Conservation (phyloP, 2,329 filamentous ascomycete species). For the Mariannaea sp. region DNA sequence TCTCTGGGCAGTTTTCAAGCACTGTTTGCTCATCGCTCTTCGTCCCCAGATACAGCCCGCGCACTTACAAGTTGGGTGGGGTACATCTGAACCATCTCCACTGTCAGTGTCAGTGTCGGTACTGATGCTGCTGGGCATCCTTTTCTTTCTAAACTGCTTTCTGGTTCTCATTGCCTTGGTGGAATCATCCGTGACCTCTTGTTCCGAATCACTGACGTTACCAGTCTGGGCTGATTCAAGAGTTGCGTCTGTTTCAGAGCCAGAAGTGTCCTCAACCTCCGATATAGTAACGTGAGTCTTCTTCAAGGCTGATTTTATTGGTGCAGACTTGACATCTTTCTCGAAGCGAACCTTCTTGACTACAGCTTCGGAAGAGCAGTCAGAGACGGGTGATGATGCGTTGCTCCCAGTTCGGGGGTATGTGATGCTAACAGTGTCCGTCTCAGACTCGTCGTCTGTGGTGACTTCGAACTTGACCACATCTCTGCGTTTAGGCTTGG, state of each 20-base stretch:
- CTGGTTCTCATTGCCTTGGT: constrained; percentile 18
- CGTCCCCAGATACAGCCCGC: constrained; percentile 32
- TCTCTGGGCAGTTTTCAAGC: constrained; percentile 26
- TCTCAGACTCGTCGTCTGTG: constrained; percentile 58
- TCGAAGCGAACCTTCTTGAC: constrained; percentile 53
- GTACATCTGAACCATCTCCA: constrained; percentile 39
- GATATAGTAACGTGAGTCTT: constrained; percentile 26
- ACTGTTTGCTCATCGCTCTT: constrained; percentile 29
- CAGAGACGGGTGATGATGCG: neutral
- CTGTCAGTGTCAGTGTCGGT: constrained; percentile 34
- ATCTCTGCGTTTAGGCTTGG: constrained; percentile 33
- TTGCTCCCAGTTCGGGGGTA: constrained; percentile 49
- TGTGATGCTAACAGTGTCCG: constrained; percentile 54
- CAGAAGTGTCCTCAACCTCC: constrained; percentile 32
- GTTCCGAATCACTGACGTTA: constrained; percentile 25
- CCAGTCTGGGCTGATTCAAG: constrained; percentile 34
- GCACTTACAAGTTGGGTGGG: constrained; percentile 42
- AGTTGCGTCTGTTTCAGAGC: constrained; percentile 25
- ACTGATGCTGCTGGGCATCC: constrained; percentile 23
- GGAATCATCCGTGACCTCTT: constrained; percentile 23
- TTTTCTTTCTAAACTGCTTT: constrained; percentile 29
- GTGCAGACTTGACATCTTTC: constrained; percentile 33
- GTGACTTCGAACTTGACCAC: constrained; percentile 49
- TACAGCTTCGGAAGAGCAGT: constrained; percentile 15
- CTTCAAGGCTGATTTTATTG: constrained; percentile 34